These are phyloP conservation scores for Fusarium mangiferae DNA, from an alignment of 2,329 filamentous ascomycete genomes.

Conservation along the genomic window DNA sequence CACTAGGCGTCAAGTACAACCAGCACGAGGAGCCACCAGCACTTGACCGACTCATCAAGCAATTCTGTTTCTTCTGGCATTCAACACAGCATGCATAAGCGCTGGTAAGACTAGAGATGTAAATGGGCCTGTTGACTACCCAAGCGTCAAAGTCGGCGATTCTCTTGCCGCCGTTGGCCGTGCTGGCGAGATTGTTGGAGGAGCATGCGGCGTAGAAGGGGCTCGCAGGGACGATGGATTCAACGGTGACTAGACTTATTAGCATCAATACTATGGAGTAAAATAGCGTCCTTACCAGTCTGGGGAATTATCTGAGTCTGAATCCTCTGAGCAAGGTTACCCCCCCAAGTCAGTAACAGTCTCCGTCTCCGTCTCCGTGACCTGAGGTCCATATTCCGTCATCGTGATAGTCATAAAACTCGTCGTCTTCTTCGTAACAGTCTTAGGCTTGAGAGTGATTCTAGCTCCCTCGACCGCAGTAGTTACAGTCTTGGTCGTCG, in stretches of 20 bases:
- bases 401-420: background rate
- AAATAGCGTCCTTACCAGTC: background rate
- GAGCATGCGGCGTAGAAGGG: background rate
- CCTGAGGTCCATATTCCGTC: background rate
- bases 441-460: background rate
- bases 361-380: background rate
- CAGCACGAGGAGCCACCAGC: background rate
- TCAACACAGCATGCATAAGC: background rate
- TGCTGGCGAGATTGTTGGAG: background rate
- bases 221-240: background rate
- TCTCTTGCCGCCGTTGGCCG: background rate
- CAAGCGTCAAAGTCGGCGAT: background rate
- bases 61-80: background rate
- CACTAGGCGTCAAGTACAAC: background rate
- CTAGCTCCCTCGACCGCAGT: background rate
- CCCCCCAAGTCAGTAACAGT: background rate
- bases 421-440: background rate
- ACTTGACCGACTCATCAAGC: background rate
- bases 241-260: background rate
- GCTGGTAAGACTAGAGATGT: background rate
- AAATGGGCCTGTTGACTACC: too few species aligned
- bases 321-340: background rate
- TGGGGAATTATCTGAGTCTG: background rate
- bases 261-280: background rate
- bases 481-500: background rate